Base-by-base conservation (phyloP, 2,329 filamentous ascomycete genomes). In the Trichophyton simii region DNA sequence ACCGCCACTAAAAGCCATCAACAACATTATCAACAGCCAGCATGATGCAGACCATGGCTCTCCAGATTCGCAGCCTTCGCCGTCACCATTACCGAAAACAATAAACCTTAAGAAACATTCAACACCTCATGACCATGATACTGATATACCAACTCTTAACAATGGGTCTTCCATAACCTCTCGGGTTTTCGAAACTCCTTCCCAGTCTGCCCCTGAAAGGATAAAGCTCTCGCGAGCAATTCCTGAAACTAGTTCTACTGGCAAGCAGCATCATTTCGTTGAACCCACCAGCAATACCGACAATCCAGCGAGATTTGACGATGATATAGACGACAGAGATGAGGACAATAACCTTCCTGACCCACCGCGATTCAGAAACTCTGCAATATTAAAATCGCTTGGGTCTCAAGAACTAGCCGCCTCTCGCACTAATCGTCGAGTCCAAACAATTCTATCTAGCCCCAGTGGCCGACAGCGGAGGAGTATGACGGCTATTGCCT, bases 401-500 rank as follows among this genome's bases (percentile, higher is more conserved):
- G 18, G 42, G 36, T 59, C 60, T 34, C n/a, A 55, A 57, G 38
- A 54, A 59, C 38, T 41, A 36, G 20, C 58, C 58, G n/a, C 18
- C 48, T 25, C 42, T n/a, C 25, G 61, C 50, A 60, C 46, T 9
- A 25, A 55, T 13, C 60, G 59, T 59, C 62, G 50, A 42, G 59
- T 63, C 61, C 60, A 55, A 50, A 58, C 61, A 7, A 69, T 72
- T 5, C 63, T 75, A 13, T 76, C 74, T 1, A 77, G 72, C 62
- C 75, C 72, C 38, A 73, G 70, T 60, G 71, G 71, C 54, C 69
- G 71, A 34, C 71, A 71, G 59, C 72, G 73, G 48, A 70, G 71
- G 59, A 68, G 69, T 58, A 67, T 77, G 59, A 73, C 75, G 11
- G 72, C 76, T 34, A 77, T 79, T 65, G 75, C 75, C 25, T 69